Evolutionary conservation across 768 basidiomycete genomes (phyloP).

Genomic region (Suillus bovinus): DNA sequence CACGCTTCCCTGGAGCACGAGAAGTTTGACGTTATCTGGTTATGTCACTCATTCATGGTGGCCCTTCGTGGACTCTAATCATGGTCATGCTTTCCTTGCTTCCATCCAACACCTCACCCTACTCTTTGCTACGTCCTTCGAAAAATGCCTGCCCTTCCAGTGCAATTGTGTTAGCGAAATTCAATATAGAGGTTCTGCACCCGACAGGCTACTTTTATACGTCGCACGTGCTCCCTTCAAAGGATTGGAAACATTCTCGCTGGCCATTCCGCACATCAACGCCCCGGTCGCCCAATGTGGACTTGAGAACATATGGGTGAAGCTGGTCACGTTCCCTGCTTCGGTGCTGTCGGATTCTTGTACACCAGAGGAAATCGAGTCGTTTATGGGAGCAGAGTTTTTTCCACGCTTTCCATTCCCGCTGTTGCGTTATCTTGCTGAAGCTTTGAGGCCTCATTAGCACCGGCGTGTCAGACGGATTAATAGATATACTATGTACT

Average conservation of each 20-base stretch:
- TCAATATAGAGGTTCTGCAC: not conserved
- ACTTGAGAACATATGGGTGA: not conserved
- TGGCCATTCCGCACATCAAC: not conserved
- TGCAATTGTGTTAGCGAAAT: not conserved
- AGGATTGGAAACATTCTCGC: slow-evolving; percentile 18
- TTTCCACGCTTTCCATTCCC: not conserved
- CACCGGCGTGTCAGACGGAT: too few relatives aligned
- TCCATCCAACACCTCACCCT: slow-evolving; percentile 40
- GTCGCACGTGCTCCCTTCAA: slow-evolving; percentile 27
- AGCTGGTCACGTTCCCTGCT: not conserved
- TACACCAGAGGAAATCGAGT: not conserved
- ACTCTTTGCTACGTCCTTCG: slow-evolving; percentile 6
- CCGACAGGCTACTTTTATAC: slow-evolving; percentile 16
- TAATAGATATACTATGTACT: too few relatives aligned
- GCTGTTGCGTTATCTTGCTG: not conserved
- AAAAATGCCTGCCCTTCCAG: not conserved
- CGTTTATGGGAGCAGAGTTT: too few relatives aligned
- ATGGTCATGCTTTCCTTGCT: slow-evolving; percentile 36
- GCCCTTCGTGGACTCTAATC: slow-evolving; percentile 28
- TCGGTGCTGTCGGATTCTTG: not conserved
- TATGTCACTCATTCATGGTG: slow-evolving; percentile 29
- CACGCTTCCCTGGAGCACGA: slow-evolving; percentile 21
- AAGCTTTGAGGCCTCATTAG: not conserved
- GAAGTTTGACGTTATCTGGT: slow-evolving; percentile 35
- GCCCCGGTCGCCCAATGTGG: not conserved